Evolutionary conservation across 2,329 filamentous ascomycete genomes (phyloP).

Genomic region (Aspergillus pseudoviridinutans): DNA sequence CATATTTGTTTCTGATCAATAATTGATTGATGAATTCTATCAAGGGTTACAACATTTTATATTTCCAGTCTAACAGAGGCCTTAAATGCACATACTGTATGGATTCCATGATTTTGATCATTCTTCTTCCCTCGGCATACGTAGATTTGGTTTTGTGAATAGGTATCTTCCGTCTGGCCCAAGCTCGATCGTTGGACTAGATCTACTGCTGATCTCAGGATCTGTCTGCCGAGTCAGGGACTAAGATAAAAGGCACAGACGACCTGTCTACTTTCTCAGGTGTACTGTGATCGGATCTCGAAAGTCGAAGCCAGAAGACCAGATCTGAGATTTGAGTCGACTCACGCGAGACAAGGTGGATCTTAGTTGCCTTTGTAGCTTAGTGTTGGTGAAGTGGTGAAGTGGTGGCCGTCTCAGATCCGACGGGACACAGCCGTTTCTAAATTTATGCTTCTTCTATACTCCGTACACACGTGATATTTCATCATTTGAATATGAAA

Average conservation of each 20-base stretch:
- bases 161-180: background rate
- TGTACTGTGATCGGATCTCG: background rate
- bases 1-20: slow-evolving; percentile 1
- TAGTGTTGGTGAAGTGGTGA: background rate
- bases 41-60: background rate
- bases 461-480: background rate
- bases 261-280: background rate
- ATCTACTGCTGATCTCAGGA: background rate
- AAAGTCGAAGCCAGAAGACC: background rate
- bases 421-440: no score
- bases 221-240: background rate
- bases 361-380: background rate
- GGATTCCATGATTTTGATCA: no score
- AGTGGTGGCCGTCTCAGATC: background rate
- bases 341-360: background rate
- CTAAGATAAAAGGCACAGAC: background rate
- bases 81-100: no score
- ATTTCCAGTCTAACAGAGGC: no score
- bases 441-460: background rate
- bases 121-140: no score
- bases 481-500: background rate
- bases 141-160: no score
- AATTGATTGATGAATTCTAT: background rate
- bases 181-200: background rate
- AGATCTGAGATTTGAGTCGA: background rate